Percentiles rank a stretch among this genome's conserved stretches.
Conservation (phyloP, 2,329 filamentous ascomycete species). For the Spiromastix sp. region DNA sequence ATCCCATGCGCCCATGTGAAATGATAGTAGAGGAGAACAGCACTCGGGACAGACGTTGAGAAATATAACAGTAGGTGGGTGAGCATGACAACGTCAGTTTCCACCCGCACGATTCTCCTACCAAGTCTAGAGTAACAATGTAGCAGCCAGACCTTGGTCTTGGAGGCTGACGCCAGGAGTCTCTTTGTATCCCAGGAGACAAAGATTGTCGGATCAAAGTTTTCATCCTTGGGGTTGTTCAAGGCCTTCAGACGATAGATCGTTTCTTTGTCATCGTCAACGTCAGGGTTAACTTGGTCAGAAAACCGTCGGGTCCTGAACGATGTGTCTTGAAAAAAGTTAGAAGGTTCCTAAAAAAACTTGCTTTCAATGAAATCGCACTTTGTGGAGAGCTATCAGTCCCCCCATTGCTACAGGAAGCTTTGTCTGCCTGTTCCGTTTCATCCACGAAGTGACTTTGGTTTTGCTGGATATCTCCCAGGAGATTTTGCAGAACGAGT, state of each 20-base stretch:
- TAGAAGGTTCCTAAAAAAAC: background rate
- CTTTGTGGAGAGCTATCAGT: too few species aligned
- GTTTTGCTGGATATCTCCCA: background rate
- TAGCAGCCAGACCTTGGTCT: constrained; percentile 45
- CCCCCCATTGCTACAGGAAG: background rate
- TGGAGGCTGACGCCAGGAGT: constrained; percentile 25
- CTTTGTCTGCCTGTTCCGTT: background rate
- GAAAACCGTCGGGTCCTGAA: too few species aligned
- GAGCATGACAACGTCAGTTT: constrained; percentile 67
- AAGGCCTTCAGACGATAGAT: constrained; percentile 19
- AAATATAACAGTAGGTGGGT: constrained; percentile 67
- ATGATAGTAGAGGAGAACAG: constrained; percentile 51
- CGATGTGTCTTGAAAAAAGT: background rate
- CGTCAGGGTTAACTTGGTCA: too few species aligned
- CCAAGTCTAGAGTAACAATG: constrained; percentile 51
- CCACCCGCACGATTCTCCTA: constrained; percentile 47
- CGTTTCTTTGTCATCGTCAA: background rate
- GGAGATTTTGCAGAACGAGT: background rate
- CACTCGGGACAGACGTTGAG: constrained; percentile 58
- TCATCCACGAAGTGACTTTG: background rate
- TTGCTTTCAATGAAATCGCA: background rate
- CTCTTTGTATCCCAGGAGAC: constrained; percentile 40
- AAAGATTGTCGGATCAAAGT: constrained; percentile 48
- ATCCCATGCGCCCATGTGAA: constrained; percentile 61
- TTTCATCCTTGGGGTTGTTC: constrained; percentile 38